phyloP scores from a whole-genome alignment of 139 green algal species.

The Asterochloris sp. region DNA sequence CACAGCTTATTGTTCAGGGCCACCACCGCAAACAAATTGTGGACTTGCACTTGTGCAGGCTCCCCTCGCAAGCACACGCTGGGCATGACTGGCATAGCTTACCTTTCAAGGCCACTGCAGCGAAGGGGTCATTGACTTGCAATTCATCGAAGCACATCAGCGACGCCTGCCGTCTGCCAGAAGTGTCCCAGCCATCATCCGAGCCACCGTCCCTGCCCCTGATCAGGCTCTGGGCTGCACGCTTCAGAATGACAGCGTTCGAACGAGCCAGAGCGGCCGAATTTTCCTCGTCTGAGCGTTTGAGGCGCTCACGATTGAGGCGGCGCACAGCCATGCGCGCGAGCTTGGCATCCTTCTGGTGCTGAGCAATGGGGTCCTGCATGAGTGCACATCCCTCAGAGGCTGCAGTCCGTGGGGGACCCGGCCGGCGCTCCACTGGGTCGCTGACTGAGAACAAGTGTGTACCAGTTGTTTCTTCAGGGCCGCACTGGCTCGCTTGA shows the following conservation, averaged over 20 bases:
- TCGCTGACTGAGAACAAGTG: too few relatives aligned
- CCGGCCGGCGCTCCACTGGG: too few relatives aligned
- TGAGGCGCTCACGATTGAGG: slow-evolving; percentile 23
- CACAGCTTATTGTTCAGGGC: too few relatives aligned
- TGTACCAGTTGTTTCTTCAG: too few relatives aligned
- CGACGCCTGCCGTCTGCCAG: slow-evolving; percentile 23
- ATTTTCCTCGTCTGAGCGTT: slow-evolving; percentile 17
- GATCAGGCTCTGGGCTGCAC: slow-evolving; percentile 48
- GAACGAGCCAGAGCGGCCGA: slow-evolving; percentile 31
- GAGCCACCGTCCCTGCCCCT: slow-evolving; percentile 19
- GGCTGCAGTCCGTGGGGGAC: too few relatives aligned
- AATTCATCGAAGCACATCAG: slow-evolving; percentile 82
- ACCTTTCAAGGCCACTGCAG: slow-evolving; percentile 65
- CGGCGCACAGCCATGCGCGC: slow-evolving; percentile 50
- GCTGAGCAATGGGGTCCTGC: slow-evolving; percentile 33
- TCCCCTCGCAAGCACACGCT: too few relatives aligned
- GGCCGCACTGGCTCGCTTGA: too few relatives aligned
- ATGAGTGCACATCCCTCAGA: not conserved
- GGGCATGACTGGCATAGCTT: not conserved
- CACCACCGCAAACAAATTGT: too few relatives aligned
- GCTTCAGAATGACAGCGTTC: slow-evolving; percentile 51
- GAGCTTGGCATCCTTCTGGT: slow-evolving; percentile 44
- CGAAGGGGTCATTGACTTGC: slow-evolving; percentile 68
- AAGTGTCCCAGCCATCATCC: slow-evolving; percentile 6
- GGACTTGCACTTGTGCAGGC: too few relatives aligned